Evolutionary conservation across 305 asterid species (phyloP), one percentile per base, ranked within the genome.

Genomic region (Fraxinus paxiana): DNA sequence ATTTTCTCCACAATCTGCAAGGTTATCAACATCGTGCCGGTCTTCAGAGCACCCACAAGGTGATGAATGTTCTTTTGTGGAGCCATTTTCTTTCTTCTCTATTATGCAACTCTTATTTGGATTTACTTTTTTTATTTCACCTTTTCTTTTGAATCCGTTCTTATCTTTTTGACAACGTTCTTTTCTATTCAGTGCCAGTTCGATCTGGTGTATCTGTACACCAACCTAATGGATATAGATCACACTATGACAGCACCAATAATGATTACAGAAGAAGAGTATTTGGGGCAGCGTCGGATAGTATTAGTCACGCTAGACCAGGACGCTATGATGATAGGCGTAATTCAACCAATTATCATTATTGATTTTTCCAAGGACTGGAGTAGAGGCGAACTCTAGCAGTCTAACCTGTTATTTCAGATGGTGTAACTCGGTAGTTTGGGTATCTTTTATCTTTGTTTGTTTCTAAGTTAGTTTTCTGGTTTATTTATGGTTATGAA

Each of bases 1-100:
- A 37, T 37, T 37, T 37, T 37, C 43, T 8, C 12, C 43, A 37
- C 12, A 37, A 9, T 37, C 43, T 37, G 43, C 43, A 37, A 37
- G 43, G 43, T 37, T 8, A 37, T 37, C 43, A 33, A 65, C 88
- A 75, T 77, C 91, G 33, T 87, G 85, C 85, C 86, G 89, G 85
- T 82, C 86, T 77, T 82, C 89, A n/a, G 94, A 92, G 77, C 89
- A 88, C 76, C 90, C 86, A 77, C 88, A 88, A 89, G 98, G 97
- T 94, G 86, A 87, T 77, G 59, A 10, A 82, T 78, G 84, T 78
- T 81, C 88, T 80, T 79, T 75, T 56, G 73, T 67, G 34, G 73
- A 63, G 54, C 78, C 31, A 41, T 59, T 84, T 48, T 18, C n/a
- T 77, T 26, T 63, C 5, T 78, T 83, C 17, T 84, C 17, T 69